Evolutionary conservation across 192 early-diverging fungal genomes (phyloP), one percentile per base, ranked within the genome.

Genomic region (Oehlia diaphana): DNA sequence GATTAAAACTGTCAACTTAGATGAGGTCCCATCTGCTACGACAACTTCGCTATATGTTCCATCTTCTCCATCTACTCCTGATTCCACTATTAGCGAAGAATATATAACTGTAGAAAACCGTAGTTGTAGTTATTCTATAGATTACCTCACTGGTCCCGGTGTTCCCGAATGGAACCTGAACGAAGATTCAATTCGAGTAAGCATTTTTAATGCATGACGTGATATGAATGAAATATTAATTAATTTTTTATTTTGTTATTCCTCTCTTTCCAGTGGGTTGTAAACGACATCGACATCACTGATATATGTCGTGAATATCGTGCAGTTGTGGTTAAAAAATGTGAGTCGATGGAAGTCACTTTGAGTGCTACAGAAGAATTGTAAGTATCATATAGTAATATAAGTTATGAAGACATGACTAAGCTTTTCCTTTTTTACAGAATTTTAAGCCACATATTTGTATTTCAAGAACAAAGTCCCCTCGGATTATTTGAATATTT

Each of bases 401-500:
- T 74, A 62, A 33, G 33, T 74, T 19, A 21, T 62, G 33, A 74
- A 74, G 33, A 13, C 33, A 14, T 68, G 33, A 37, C 9, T 71
- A 47, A 71, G 42, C 21, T 23, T 26, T 71, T 71, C 69, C 21
- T 47, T 23, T 65, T 64, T 76, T 65, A 42, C 58, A 76, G 33
- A n/a, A n/a, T 10, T 65, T 23, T 76, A 76, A 76, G 74, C n/a
- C 74, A 64, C 9, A n/a, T 76, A 5, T 76, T 64, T 23, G 74
- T 76, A 64, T 76, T 76, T 76, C 62, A 64, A 13, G 58, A 76
- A 65, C n/a, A 64, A 47, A 47, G 23, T 23, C 10, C 12, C 1
- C 14, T 7, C 19, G 63, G 58, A 23, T 47, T 76, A 13, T 64
- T 19, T 16, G 62, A 76, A 10, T 65, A 64, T 26, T 76, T 76